phyloP scores from a whole-genome alignment of 2,329 filamentous ascomycete species.

The Apiospora phragmitis region DNA sequence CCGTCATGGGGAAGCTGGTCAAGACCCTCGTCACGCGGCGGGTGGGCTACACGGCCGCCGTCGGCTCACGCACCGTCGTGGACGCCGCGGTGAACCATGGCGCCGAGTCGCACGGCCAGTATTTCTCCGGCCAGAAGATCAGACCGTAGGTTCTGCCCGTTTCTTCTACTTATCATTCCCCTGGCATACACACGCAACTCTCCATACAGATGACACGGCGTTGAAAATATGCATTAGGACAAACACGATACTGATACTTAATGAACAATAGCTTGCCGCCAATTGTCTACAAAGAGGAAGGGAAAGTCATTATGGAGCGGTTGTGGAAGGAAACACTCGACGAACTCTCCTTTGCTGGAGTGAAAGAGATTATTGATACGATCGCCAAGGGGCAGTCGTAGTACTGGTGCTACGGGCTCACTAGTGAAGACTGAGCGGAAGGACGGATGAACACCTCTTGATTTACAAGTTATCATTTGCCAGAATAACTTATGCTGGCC shows the following conservation, averaged over 20 bases:
- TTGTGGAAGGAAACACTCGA: slow-evolving; percentile 27
- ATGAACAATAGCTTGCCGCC: slow-evolving; percentile 19
- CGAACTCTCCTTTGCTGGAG: slow-evolving; percentile 24
- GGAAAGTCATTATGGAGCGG: slow-evolving; percentile 16
- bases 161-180: background rate
- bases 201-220: background rate
- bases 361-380: background rate
- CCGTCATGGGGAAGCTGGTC: background rate
- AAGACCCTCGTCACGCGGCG: background rate
- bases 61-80: background rate
- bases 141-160: slow-evolving; percentile 14
- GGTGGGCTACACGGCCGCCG: background rate
- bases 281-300: slow-evolving; percentile 21
- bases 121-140: slow-evolving; percentile 19
- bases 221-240: background rate
- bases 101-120: slow-evolving; percentile 21
- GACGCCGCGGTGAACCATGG: slow-evolving; percentile 20
- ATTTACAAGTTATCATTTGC: no score
- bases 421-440: no score
- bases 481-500: background rate
- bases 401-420: background rate
- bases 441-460: no score
- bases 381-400: background rate
- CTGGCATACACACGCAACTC: no score
- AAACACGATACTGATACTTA: background rate